Percentiles rank a stretch among this genome's conserved stretches.
phyloP scores from a whole-genome alignment of 2,329 filamentous ascomycete species.

The Microcyclospora pomicola region DNA sequence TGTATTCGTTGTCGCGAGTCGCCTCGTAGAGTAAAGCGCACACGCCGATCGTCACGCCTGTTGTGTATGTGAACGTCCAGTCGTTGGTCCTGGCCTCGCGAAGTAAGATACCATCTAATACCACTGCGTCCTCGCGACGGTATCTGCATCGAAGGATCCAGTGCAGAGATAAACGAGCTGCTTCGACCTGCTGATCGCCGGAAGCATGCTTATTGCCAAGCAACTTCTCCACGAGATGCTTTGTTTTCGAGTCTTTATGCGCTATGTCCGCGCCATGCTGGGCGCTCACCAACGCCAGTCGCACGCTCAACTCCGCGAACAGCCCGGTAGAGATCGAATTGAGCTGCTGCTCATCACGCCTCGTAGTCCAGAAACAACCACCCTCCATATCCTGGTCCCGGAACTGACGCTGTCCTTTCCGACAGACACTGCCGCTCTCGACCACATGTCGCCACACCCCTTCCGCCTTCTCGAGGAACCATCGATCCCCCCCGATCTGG shows the following conservation, averaged over 20 bases:
- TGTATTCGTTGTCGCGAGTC: conserved; percentile 9
- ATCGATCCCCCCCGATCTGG: conserved; percentile 9
- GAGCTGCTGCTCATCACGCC: conserved; percentile 8
- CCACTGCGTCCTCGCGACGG: conserved; percentile 11
- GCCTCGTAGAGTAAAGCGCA: conserved; percentile 12
- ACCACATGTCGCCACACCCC: conserved; percentile 12
- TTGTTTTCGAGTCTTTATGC: conserved; percentile 4
- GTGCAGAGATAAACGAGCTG: conserved; percentile 11
- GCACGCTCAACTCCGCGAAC: conserved; percentile 14
- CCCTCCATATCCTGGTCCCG: conserved; percentile 14
- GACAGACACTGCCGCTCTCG: conserved; percentile 7
- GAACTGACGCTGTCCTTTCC: conserved; percentile 8
- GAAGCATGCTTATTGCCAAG: not conserved
- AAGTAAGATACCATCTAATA: conserved; percentile 15
- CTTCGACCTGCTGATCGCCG: conserved; percentile 8
- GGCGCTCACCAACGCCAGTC: conserved; percentile 9
- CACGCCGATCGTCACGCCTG: conserved; percentile 14
- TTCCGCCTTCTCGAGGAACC: conserved; percentile 12
- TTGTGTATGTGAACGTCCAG: conserved; percentile 19
- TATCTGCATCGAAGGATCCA: conserved; percentile 18
- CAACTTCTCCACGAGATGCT: conserved; percentile 1
- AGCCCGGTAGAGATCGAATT: conserved; percentile 13
- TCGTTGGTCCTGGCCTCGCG: conserved; percentile 11
- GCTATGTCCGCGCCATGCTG: not conserved
- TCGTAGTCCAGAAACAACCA: conserved; percentile 12